Conservation (phyloP, 2,329 filamentous ascomycete species). For the Elsinoe arachidis region DNA sequence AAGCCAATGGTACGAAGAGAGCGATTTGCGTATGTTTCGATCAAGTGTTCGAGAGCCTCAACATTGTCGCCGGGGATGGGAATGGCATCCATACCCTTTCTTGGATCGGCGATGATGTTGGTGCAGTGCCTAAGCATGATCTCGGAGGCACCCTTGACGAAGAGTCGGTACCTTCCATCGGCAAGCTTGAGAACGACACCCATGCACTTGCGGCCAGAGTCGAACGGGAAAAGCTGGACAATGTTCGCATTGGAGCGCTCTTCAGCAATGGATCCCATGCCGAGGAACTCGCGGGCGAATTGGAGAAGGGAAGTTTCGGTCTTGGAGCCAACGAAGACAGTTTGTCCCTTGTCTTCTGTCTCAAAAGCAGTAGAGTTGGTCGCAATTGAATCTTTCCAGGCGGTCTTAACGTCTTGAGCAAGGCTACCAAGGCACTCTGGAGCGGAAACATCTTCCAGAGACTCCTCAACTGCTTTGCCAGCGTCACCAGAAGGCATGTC, state of each 20-base stretch:
- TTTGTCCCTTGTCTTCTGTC: slow-evolving; percentile 50
- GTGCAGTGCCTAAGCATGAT: slow-evolving; percentile 42
- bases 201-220: slow-evolving; percentile 62
- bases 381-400: slow-evolving; percentile 56
- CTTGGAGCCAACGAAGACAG: slow-evolving; percentile 63
- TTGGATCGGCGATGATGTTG: slow-evolving; percentile 50
- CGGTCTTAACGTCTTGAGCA: slow-evolving; percentile 43
- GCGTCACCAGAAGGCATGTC: slow-evolving; percentile 21
- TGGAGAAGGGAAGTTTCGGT: slow-evolving; percentile 67
- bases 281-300: slow-evolving; percentile 58
- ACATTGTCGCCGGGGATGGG: slow-evolving; percentile 50
- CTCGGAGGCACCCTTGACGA: slow-evolving; percentile 45
- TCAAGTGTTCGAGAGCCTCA: slow-evolving; percentile 54
- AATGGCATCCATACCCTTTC: slow-evolving; percentile 46
- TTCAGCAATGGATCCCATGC: slow-evolving; percentile 52
- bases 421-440: slow-evolving; percentile 47
- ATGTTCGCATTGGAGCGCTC: slow-evolving; percentile 55
- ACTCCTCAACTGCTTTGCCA: slow-evolving; percentile 27
- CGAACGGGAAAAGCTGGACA: slow-evolving; percentile 50
- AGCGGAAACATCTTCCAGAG: slow-evolving; percentile 41
- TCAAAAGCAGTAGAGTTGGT: slow-evolving; percentile 65
- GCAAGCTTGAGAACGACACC: slow-evolving; percentile 51
- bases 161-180: slow-evolving; percentile 49
- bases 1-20: slow-evolving; percentile 80
- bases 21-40: slow-evolving; percentile 67